Evolutionary conservation across 2,329 filamentous ascomycete species (phyloP).

Genomic region (Colletotrichum viniferum): DNA sequence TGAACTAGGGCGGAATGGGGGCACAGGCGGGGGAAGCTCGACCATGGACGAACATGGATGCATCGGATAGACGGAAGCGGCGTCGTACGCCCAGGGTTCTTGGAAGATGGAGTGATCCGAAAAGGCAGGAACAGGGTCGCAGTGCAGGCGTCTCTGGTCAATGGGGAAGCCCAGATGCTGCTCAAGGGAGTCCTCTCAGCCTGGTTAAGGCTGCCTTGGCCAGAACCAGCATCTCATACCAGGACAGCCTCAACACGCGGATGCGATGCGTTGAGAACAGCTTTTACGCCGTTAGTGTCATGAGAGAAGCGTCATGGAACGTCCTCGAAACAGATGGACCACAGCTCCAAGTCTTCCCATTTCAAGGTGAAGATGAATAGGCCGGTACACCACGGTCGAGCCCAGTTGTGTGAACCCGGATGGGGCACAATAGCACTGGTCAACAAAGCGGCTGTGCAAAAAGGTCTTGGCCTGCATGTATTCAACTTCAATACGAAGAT

Average conservation of each 20-base stretch:
- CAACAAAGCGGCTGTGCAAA: background rate
- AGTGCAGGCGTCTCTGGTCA: background rate
- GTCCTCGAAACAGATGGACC: rapidly evolving
- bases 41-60: background rate
- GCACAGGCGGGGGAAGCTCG: background rate
- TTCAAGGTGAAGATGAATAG: background rate
- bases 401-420: background rate
- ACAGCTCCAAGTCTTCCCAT: rapidly evolving
- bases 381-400: background rate
- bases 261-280: background rate
- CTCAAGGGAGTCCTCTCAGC: background rate
- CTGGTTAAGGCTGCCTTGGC: background rate
- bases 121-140: constrained; percentile 2
- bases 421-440: background rate
- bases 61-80: background rate
- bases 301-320: background rate
- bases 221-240: background rate
- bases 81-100: background rate
- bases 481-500: background rate
- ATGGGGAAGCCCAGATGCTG: background rate
- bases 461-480: background rate
- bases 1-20: background rate
- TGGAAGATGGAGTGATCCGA: background rate
- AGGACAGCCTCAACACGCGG: background rate
- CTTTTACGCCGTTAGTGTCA: background rate